phyloP scores from a whole-genome alignment of 208 protist genomes.

The Zelonia costaricensis region DNA sequence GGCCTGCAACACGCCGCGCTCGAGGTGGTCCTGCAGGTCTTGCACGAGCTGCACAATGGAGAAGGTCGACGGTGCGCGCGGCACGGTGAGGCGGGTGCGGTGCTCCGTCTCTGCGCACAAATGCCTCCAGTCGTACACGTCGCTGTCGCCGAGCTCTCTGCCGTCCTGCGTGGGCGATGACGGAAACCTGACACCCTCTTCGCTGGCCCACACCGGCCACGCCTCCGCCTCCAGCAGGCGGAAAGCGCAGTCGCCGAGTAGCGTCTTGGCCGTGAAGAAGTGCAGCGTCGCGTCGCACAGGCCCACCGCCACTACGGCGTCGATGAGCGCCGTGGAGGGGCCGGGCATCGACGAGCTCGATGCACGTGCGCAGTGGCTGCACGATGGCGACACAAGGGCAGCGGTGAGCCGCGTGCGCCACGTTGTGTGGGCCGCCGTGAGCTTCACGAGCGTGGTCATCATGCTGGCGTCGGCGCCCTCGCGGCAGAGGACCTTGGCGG shows the following conservation, averaged over 20 bases:
- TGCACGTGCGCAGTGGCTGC: too few species aligned
- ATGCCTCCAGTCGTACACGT: background rate
- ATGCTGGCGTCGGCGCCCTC: conserved; percentile 60
- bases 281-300: conserved; percentile 80
- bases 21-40: conserved; percentile 28
- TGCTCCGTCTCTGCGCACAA: conserved; percentile 9
- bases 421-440: conserved; percentile 64
- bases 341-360: background rate
- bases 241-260: conserved; percentile 63
- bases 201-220: conserved; percentile 17
- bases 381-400: too few species aligned
- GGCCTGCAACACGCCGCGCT: conserved; percentile 3
- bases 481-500: conserved; percentile 50
- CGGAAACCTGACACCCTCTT: background rate
- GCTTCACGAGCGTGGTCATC: conserved; percentile 76
- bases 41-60: conserved; percentile 36
- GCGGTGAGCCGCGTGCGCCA: conserved; percentile 34
- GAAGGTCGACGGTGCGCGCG: conserved; percentile 4
- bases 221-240: conserved; percentile 33
- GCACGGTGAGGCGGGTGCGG: conserved; percentile 7
- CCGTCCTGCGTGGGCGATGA: too few species aligned
- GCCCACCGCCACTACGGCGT: conserved; percentile 74
- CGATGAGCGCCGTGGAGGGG: conserved; percentile 57
- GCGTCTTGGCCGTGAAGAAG: conserved; percentile 59
- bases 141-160: background rate